phyloP scores from a whole-genome alignment of 2,329 filamentous ascomycete genomes.

The Pseudophaeomoniella oleicola region DNA sequence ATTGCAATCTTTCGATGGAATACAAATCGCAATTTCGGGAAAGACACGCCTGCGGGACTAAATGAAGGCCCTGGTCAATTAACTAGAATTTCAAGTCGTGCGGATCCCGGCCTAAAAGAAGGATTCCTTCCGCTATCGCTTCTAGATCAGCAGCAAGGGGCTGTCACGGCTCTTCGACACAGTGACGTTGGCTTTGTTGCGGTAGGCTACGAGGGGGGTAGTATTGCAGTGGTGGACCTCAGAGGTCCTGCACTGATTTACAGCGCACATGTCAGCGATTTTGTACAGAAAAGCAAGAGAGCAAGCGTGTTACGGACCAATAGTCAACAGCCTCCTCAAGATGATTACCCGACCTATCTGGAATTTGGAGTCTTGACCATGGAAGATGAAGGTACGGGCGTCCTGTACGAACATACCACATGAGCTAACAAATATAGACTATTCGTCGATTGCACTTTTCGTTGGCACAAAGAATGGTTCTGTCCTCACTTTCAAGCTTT shows the following conservation, averaged over 20 bases:
- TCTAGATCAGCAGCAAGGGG: conserved; percentile 69
- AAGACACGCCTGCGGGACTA: conserved; percentile 38
- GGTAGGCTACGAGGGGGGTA: conserved; percentile 70
- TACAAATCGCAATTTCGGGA: conserved; percentile 58
- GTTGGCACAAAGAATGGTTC: conserved; percentile 78
- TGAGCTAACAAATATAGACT: conserved; percentile 36
- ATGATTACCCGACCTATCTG: conserved; percentile 66
- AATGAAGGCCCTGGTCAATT: conserved; percentile 54
- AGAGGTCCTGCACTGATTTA: conserved; percentile 77
- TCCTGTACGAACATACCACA: background rate
- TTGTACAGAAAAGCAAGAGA: conserved; percentile 62
- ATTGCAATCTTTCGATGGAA: conserved; percentile 78
- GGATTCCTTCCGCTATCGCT: conserved; percentile 68
- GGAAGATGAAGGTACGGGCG: conserved; percentile 56
- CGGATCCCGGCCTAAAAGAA: conserved; percentile 60
- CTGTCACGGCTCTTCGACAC: conserved; percentile 63
- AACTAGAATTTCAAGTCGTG: conserved; percentile 57
- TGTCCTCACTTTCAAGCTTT: conserved; percentile 75
- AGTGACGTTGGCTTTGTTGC: conserved; percentile 91
- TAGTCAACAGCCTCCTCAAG: conserved; percentile 29
- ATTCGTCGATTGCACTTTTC: conserved; percentile 86
- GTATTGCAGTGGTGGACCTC: conserved; percentile 70
- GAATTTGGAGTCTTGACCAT: conserved; percentile 90
- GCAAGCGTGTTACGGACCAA: conserved; percentile 51
- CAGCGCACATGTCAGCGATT: conserved; percentile 55